Base-by-base conservation (phyloP, 306 rosid species). In the Trifolium dubium region DNA sequence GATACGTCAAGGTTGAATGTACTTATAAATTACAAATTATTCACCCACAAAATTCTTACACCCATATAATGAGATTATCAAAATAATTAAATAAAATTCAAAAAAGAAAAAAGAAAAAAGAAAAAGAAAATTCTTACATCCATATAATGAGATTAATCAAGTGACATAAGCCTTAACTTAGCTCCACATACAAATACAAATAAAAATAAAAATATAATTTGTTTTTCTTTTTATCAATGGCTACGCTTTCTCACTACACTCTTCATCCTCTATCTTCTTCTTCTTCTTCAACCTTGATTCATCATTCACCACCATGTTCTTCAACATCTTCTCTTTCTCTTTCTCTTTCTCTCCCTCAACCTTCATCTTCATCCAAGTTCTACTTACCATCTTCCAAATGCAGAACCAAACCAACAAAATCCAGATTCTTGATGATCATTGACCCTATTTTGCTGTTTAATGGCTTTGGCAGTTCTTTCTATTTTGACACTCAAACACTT, bases 401-500 rank as follows among this genome's bases (percentile, higher is more conserved):
- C 12, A 78, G 66, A 67, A 79, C 79, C 64, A 84, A 82, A 82
- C 47, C 75, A n/a, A 74, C 82, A 6, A 83, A 67, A 37, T 86
- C 85, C 1, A 76, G 43, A 81, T 78, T 87, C 14, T 66, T 80
- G 31, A 69, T 41, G 76, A 84, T 89, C 80, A 60, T 88, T 35
- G 80, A 83, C 46, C 94, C 97, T 46, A 41, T 89, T 86, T 73
- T 94, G 32, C 85, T 91, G 8, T 77, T 86, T 28, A 72, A 79
- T 11, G 85, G 85, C 71, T 82, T 85, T 9, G 88, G 84, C 17
- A 54, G 61, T 39, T 43, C 92, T 55, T 68, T 85, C 64, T 89
- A 85, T 37, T 56, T 89, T 18, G 96, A 94, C 59, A 89, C 97
- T 0, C 98, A 94, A 79, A 89, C 97, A n/a, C 79, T 94, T 67